Conservation (phyloP, 1,139 yeast species). For the Diutina ranongensis region DNA sequence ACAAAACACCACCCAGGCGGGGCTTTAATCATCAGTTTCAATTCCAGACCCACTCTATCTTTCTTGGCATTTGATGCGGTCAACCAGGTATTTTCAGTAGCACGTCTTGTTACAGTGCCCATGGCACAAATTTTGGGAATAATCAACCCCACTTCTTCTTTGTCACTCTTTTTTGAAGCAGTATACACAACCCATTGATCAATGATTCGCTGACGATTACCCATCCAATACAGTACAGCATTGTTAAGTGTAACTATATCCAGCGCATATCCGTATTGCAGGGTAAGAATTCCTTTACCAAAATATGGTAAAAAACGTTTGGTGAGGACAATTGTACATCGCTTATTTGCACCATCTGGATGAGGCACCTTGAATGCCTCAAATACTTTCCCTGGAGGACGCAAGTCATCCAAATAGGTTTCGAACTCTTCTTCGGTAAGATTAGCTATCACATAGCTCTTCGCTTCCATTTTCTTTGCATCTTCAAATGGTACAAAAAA, state of each 20-base stretch:
- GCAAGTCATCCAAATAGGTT: slow-evolving; percentile 15
- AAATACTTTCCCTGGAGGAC: slow-evolving; percentile 16
- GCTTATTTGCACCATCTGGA: slow-evolving; percentile 66
- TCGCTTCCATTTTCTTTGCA: slow-evolving; percentile 28
- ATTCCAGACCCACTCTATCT: slow-evolving; percentile 82
- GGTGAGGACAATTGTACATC: slow-evolving; percentile 74
- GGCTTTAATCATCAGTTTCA: slow-evolving; percentile 76
- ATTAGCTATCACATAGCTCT: slow-evolving; percentile 40
- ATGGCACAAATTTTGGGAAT: slow-evolving; percentile 76
- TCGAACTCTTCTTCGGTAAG: slow-evolving; percentile 18
- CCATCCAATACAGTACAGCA: slow-evolving; percentile 86
- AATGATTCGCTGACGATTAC: slow-evolving; percentile 73
- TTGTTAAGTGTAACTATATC: slow-evolving; percentile 71
- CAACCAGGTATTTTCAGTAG: slow-evolving; percentile 7
- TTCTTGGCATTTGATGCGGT: slow-evolving; percentile 81
- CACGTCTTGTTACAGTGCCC: slow-evolving; percentile 96
- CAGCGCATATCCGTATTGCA: slow-evolving; percentile 62
- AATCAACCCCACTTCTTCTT: slow-evolving; percentile 54
- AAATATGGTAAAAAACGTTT: slow-evolving; percentile 63
- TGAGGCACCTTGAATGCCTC: slow-evolving; percentile 73
- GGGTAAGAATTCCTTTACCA: slow-evolving; percentile 62
- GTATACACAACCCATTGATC: slow-evolving; percentile 73
- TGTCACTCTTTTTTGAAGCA: slow-evolving; percentile 11
- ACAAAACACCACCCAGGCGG: slow-evolving; percentile 87
- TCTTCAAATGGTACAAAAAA: slow-evolving; percentile 45